These are phyloP conservation scores for Torulaspora globosa DNA, from an alignment of 1,139 yeast species.

Conservation along the genomic window DNA sequence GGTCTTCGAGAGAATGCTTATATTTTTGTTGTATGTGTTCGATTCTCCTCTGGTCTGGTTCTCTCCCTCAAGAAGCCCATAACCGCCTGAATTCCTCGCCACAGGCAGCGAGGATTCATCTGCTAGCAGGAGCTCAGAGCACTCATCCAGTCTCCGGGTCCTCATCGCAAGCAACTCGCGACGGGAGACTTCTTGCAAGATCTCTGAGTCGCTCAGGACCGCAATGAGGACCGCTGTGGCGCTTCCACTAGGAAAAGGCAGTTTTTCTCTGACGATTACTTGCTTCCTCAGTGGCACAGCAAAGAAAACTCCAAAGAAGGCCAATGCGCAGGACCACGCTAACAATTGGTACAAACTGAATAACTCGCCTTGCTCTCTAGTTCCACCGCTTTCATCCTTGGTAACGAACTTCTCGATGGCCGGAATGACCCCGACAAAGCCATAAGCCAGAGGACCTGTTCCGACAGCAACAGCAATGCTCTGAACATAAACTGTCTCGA, in stretches of 20 bases:
- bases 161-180: slow-evolving; percentile 30
- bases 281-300: slow-evolving; percentile 85
- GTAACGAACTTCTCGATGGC: slow-evolving; percentile 88
- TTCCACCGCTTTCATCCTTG: slow-evolving; percentile 69
- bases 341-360: slow-evolving; percentile 52
- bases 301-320: slow-evolving; percentile 91
- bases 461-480: slow-evolving; percentile 96
- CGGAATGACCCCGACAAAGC: slow-evolving; percentile 93
- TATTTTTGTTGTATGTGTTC: slow-evolving; percentile 51
- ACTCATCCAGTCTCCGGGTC: slow-evolving; percentile 28
- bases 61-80: slow-evolving; percentile 11
- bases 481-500: slow-evolving; percentile 87
- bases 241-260: slow-evolving; percentile 91
- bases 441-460: slow-evolving; percentile 93
- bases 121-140: slow-evolving; percentile 33
- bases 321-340: slow-evolving; percentile 81
- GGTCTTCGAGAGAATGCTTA: slow-evolving; percentile 53
- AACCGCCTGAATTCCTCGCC: slow-evolving; percentile 5
- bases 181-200: slow-evolving; percentile 44
- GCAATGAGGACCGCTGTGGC: slow-evolving; percentile 93
- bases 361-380: slow-evolving; percentile 37
- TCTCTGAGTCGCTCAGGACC: slow-evolving; percentile 70
- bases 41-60: slow-evolving; percentile 18
- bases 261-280: slow-evolving; percentile 76
- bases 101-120: slow-evolving; percentile 17